Evolutionary conservation across 2,329 filamentous ascomycete genomes (phyloP), one percentile per base, ranked within the genome.

Genomic region (Helotiales sp.): DNA sequence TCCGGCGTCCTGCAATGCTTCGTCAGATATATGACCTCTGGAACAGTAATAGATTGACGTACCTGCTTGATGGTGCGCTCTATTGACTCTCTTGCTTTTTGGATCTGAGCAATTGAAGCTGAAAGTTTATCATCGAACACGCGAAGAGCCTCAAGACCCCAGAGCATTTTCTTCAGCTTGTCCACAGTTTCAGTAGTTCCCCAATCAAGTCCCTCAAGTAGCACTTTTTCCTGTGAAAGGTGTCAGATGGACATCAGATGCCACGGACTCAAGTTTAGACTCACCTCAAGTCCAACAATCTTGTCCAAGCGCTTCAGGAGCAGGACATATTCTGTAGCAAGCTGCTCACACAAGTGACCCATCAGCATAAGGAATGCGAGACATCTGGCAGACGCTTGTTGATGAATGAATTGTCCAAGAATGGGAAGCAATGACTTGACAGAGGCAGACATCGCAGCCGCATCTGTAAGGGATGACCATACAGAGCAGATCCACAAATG

Each of bases 121-220:
- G 62, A 59, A 10, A 66, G 42, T 27, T 59, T 53, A 17, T 63
- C 59, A 17, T 63, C 59, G 40, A 66, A 63, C 2, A 64, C 57
- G 9, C 59, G 60, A 1, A 66, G 55, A 4, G 62, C 60, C 47
- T 64, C 60, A 13, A 63, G 36, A 13, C 62, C 60, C 62, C 58
- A 63, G 2, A 66, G 31, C 62, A 66, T 66, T 30, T 59, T 63
- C 46, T 60, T 63, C n/a, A 66, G 46, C 17, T 59, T 59, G 30
- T 61, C 48, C 3, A 64, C 57, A 24, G 64, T 58, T 40, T 62
- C 54, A 25, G 36, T 57, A 2, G 52, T 59, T 12, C 51, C 57
- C 57, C 60, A 64, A 22, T 64, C 57, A 2, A 64, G 40, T 13
- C 64, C 64, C 34, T 62, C 50, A 1, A 63, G 42, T 6, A 66